These are phyloP conservation scores for Cryptococcus sp. DNA, from an alignment of 1,284 basidiomycete genomes.

Conservation along the genomic window DNA sequence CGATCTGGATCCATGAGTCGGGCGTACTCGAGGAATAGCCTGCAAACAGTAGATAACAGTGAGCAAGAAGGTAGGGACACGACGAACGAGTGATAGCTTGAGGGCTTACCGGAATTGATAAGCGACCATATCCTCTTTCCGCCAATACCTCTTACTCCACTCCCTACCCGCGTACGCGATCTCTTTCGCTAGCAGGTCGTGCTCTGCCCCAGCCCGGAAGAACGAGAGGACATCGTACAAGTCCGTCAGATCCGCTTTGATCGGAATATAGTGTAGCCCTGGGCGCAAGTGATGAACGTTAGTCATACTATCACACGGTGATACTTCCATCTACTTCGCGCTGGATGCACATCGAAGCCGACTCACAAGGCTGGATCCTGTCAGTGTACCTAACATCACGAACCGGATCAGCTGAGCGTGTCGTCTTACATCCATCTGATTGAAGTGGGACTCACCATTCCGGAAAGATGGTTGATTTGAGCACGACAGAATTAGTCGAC, in stretches of 20 bases:
- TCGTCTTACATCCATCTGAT: neutral
- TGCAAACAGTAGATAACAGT: conserved; percentile 4
- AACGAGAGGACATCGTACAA: conserved; percentile 63
- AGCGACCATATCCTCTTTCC: conserved; percentile 65
- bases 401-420: neutral
- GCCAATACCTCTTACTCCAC: conserved; percentile 67
- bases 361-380: conserved; percentile 36
- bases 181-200: conserved; percentile 61
- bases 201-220: conserved; percentile 61
- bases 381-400: conserved; percentile 37
- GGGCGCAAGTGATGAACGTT: conserved; percentile 12
- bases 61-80: conserved; percentile 2
- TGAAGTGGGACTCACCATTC: conserved; percentile 57
- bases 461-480: conserved; percentile 61
- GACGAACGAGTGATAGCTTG: neutral
- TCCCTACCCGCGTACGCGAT: conserved; percentile 62
- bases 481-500: conserved; percentile 60
- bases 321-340: neutral
- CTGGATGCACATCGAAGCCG: neutral
- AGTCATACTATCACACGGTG: neutral
- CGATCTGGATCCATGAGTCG: conserved; percentile 32
- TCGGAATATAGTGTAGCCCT: conserved; percentile 66
- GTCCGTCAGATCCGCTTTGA: conserved; percentile 61
- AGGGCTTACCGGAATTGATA: conserved; percentile 63
- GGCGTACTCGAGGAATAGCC: conserved; percentile 38